phyloP scores from a whole-genome alignment of 495 filamentous ascomycete genomes.

The Pseudevernia furfuracea region DNA sequence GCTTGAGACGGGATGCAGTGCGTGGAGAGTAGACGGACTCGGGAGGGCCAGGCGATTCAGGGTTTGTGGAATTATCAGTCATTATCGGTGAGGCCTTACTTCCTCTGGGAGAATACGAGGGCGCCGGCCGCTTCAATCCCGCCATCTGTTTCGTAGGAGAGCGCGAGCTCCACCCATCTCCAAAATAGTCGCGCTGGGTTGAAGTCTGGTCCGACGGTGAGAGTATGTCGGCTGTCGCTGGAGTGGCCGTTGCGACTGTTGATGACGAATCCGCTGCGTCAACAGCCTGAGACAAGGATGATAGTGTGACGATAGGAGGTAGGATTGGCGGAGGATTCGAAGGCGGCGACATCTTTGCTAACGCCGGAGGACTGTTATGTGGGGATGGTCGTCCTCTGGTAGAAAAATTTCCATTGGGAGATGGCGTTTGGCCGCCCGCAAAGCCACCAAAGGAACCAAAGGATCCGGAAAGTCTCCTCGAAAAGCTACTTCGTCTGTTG shows the following conservation, averaged over 20 bases:
- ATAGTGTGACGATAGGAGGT: constrained; percentile 35
- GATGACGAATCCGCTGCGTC: constrained; percentile 35
- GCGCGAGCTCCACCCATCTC: constrained; percentile 27
- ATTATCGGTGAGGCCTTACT: constrained; percentile 12
- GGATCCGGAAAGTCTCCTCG: constrained; percentile 42
- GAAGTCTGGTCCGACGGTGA: constrained; percentile 19
- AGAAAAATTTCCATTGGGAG: constrained; percentile 20
- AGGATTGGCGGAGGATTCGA: constrained; percentile 28
- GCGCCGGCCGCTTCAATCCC: constrained; percentile 9
- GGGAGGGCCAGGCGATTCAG: constrained; percentile 16
- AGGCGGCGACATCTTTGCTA: constrained; percentile 17
- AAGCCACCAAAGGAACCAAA: constrained; percentile 34
- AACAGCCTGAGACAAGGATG: constrained; percentile 34
- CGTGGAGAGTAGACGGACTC: constrained; percentile 23
- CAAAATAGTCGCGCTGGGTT: constrained; percentile 33
- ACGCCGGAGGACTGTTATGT: constrained; percentile 14
- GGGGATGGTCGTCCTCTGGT: constrained; percentile 22
- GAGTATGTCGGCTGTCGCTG: constrained; percentile 28
- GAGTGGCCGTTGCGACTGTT: constrained; percentile 31
- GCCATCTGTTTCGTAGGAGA: constrained; percentile 17
- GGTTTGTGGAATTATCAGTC: constrained; percentile 19
- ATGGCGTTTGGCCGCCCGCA: constrained; percentile 22
- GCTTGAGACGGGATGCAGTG: constrained; percentile 27
- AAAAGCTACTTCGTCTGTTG: constrained; percentile 44
- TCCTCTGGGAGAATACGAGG: constrained; percentile 12